Evolutionary conservation across 2,329 filamentous ascomycete genomes (phyloP), one percentile per base, ranked within the genome.

Genomic region (Pseudogymnoascus sp.): DNA sequence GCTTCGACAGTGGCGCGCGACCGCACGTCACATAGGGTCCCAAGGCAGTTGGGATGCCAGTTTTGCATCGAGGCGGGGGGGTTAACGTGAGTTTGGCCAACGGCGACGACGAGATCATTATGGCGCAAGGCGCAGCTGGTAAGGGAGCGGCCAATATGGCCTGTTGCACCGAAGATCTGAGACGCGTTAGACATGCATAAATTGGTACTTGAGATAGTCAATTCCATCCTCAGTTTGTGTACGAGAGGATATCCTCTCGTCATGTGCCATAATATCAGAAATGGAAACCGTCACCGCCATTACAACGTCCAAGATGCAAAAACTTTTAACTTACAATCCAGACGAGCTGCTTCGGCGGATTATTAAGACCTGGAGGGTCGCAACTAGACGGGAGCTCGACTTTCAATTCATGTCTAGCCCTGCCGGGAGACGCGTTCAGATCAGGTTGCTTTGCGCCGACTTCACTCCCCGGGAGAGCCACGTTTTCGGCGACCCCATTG

Each of bases 161-260:
- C 94, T n/a, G 92, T 97, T 57, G 91, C 92, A 57, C 94, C 94
- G 74, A 97, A 99, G 60, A 97, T 80, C 90, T 92, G 63, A 12
- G 63, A 37, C 20, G 30, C 59, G 12, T 50, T 65, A 65, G 58
- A 54, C 12, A 35, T 22, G 63, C 12, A 33, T 57, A 12, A 39
- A 12, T 35, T 22, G 58, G 9, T 9, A 33, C 41, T 63, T 60
- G 58, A 28, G 57, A 36, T 37, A 20, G 12, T 6, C n/a, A 20
- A 62, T 6, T 20, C 18, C 38, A 6, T 12, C 12, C 30, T 20
- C 33, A 37, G 33, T 3, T 14, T 33, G 28, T 28, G 41, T 28
- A 9, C 5, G n/a, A 11, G 7, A 47, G 9, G 6, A 30, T 28
- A n/a, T n/a, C 3, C 25, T 14, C 11, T 30, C 47, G 6, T 35